Base-by-base conservation (phyloP, 2,329 filamentous ascomycete genomes). In the Arthrinium phaeospermum region DNA sequence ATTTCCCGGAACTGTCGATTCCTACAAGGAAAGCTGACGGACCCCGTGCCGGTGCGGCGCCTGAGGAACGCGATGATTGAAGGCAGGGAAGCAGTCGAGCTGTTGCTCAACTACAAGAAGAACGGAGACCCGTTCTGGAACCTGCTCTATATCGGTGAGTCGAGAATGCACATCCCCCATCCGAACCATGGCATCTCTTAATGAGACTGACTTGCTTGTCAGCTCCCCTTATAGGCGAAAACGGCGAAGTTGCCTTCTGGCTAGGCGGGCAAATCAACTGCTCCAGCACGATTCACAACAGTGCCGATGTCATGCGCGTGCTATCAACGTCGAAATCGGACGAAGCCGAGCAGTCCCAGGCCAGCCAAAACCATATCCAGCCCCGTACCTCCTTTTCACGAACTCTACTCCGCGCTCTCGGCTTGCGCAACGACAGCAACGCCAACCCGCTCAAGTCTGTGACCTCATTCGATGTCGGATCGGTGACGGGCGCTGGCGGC, bases 41-140 rank as follows among this genome's bases (percentile, higher is more conserved):
- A 86, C 72, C 75, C 74, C 2, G 76, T 78, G 3, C 80, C 85
- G 0, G 79, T 84, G 3, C 76, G 74, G 57, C 82, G 84, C 3
- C 74, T 87, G 6, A 80, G 81, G 61, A 73, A 79, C 16, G 80
- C 83, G 0, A 83, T 87, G 24, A 46, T 69, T 46, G 72, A 76
- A 57, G 70, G 72, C 44, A 53, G 73, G 57, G 74, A 71, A 71
- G 41, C 71, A 13, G 72, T 70, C 37, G 72, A 71, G 57, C 46
- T 71, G 30, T 49, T 74, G 16, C 78, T 88, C 13, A 89, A 87
- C 74, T 84, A 87, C 74, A 82, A 82, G 71, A 86, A 86, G 72
- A 84, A 84, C 71, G 85, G 85, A 13, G 82, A 85, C 47, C 85
- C 86, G 0, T 89, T 87, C 74, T 89, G 86, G 87, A 85, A 86